A percentile compares a stretch with the other conserved stretches of the same genome.
Conservation (phyloP, 1,284 basidiomycete genomes). For the Sporisorium sorghi region DNA sequence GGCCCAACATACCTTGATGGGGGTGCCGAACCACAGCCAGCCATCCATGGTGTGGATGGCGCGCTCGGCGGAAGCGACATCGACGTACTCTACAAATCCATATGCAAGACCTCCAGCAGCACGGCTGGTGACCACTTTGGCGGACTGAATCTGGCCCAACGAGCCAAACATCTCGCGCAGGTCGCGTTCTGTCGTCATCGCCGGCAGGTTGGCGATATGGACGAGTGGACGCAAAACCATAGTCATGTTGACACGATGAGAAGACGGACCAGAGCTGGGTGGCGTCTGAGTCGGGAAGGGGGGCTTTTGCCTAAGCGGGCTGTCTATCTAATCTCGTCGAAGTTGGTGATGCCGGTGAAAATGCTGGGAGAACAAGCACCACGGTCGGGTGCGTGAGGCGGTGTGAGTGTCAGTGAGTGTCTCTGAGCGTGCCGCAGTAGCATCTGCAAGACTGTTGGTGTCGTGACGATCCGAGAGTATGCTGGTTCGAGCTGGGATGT, state of each 20-base stretch:
- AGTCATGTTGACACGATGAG: slow-evolving; percentile 18
- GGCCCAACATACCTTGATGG: slow-evolving; percentile 69
- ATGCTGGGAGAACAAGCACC: neutral
- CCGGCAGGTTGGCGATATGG: slow-evolving; percentile 76
- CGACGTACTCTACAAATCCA: slow-evolving; percentile 92
- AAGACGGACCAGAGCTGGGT: slow-evolving; percentile 14
- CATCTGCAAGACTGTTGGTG: neutral
- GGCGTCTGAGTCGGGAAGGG: no score
- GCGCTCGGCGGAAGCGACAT: slow-evolving; percentile 96
- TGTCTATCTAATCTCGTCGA: no score
- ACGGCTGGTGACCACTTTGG: slow-evolving; percentile 89
- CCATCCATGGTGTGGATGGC: slow-evolving; percentile 96
- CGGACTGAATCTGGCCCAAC: slow-evolving; percentile 91
- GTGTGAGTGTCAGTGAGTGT: neutral
- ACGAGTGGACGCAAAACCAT: slow-evolving; percentile 27
- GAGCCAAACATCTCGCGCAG: slow-evolving; percentile 96
- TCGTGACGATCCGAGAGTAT: neutral
- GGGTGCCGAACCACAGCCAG: slow-evolving; percentile 94
- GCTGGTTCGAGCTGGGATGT: neutral
- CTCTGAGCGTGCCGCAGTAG: neutral
- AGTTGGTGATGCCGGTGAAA: neutral
- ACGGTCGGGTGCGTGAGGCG: neutral
- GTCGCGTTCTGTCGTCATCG: slow-evolving; percentile 79
- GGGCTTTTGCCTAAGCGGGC: no score
- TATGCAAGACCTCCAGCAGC: slow-evolving; percentile 93